A percentile compares a stretch with the other conserved stretches of the same genome.
Conservation (phyloP, 164 flowering plant species). For the Umbellularia californica region DNA sequence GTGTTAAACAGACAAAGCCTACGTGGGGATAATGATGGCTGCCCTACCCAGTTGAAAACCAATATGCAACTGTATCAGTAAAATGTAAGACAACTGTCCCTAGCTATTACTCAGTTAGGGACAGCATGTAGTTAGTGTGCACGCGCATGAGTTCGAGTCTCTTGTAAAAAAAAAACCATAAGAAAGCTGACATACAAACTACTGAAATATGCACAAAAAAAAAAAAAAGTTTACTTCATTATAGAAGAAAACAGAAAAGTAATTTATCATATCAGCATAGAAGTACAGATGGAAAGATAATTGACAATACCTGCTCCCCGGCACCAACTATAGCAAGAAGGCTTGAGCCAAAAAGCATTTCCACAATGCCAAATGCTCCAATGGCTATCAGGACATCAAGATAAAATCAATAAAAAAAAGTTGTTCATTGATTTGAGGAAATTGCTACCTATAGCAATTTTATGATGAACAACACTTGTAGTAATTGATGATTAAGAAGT, state of each 20-base stretch:
- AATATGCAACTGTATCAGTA: conserved; percentile 3
- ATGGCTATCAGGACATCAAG: conserved; percentile 32
- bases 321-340: conserved; percentile 94
- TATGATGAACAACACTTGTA: no score
- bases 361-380: conserved; percentile 80
- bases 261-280: not conserved
- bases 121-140: not conserved
- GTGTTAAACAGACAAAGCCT: conserved; percentile 85
- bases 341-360: conserved; percentile 81
- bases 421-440: not conserved
- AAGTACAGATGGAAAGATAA: not conserved
- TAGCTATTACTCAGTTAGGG: not conserved
- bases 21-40: conserved; percentile 89
- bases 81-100: not conserved
- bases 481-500: no score
- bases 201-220: not conserved
- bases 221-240: not conserved
- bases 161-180: no score
- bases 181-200: no score
- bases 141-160: no score
- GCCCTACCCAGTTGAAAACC: conserved; percentile 17
- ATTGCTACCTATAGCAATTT: not conserved
- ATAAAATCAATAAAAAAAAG: conserved; percentile 4
- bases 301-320: conserved; percentile 75
- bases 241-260: not conserved